These are phyloP conservation scores for Trypanosoma caninum DNA, from an alignment of 208 protist species.

Conservation along the genomic window DNA sequence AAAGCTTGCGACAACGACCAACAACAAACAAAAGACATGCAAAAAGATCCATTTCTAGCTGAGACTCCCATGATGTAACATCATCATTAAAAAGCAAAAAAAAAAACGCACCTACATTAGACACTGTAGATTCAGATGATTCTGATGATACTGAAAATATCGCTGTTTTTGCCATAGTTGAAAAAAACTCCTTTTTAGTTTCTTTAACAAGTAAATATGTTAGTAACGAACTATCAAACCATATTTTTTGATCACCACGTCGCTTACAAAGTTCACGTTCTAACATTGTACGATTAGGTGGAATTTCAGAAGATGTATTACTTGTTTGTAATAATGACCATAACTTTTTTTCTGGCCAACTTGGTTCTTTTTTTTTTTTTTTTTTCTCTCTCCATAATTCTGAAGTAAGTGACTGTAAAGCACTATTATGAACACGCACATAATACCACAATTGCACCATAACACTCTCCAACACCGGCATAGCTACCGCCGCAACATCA, in stretches of 20 bases:
- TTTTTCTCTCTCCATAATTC: background rate
- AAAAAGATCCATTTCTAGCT: conserved; percentile 75
- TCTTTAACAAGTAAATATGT: conserved; percentile 21
- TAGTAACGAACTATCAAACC: conserved; percentile 19
- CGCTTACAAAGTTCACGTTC: conserved; percentile 11
- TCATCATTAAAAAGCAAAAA: conserved; percentile 46
- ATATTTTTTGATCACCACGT: conserved; percentile 5
- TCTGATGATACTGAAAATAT: no score
- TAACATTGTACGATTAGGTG: background rate
- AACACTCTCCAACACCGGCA: conserved; percentile 46
- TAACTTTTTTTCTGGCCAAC: no score
- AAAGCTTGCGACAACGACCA: conserved; percentile 29
- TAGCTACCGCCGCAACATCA: conserved; percentile 38
- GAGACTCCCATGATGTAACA: conserved; percentile 70
- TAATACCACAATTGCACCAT: conserved; percentile 44
- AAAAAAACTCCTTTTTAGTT: no score
- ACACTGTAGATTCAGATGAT: no score
- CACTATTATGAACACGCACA: conserved; percentile 35
- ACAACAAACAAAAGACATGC: conserved; percentile 63
- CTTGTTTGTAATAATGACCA: background rate
- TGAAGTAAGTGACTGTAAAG: conserved; percentile 21
- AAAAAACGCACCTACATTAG: background rate
- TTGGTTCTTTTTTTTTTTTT: no score
- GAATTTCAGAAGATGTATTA: background rate
- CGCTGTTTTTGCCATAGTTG: no score